Evolutionary conservation across 306 rosid species (phyloP), one percentile per base, ranked within the genome.

Genomic region (Abrus pulchellus): DNA sequence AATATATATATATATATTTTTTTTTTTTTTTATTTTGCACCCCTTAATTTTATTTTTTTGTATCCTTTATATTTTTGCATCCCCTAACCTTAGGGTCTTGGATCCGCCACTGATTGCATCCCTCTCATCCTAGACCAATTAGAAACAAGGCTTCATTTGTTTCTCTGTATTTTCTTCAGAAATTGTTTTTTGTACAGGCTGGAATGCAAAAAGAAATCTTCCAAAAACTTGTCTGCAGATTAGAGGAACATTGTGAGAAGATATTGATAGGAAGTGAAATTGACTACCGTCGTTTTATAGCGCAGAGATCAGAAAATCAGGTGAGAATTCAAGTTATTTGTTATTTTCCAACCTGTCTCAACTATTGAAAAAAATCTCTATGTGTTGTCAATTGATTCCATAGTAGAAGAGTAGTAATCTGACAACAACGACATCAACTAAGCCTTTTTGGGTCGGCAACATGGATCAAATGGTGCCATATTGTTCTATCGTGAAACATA

Each of bases 221-320:
- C 82, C 86, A 84, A 61, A 87, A 91, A 36, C 94, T 94, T 61
- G 74, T 94, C 55, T 54, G 88, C 74, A 91, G 93, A 82, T 86
- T 94, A 90, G 89, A 85, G 62, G 64, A 89, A 75, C 99, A 93
- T 74, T 93, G 97, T 82, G 85, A 93, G 76, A 89, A 76, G 63
- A 89, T 91, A 81, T 82, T 89, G 44, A 82, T 94, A 32, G 97
- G 97, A 59, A 89, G 99, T 83, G 95, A 94, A 80, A 87, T 94
- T 83, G 99, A 94, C 84, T 94, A 94, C 71, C 95, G 97, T 44
- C 97, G 99, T 81, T 76, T 87, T 77, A 85, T 94, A 66, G 95
- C 94, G 14, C 87, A 88, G 68, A 93, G 86, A 84, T 90, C 93
- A 73, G 76, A 36, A 73, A 86, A 87, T 79, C 83, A 79, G 94